Conservation (phyloP, 1,284 basidiomycete genomes). For the Apiotrichum veenhuisii region DNA sequence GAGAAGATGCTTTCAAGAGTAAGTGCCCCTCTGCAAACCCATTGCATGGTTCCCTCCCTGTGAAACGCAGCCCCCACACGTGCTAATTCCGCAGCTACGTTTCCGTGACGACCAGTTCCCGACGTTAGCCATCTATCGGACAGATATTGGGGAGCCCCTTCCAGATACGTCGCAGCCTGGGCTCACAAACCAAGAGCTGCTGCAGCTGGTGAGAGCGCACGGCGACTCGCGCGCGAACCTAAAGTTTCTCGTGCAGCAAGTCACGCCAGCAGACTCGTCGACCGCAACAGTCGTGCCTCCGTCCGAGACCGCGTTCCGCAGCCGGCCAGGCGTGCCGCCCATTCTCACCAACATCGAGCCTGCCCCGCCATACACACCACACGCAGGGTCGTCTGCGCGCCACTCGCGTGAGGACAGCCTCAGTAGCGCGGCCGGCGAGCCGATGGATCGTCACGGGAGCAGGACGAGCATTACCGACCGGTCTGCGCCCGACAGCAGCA, state of each 20-base stretch:
- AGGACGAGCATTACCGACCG: conserved; percentile 6
- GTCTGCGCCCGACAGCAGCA: neutral
- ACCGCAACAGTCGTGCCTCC: conserved; percentile 42
- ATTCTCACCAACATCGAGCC: conserved; percentile 29
- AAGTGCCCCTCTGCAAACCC: conserved; percentile 32
- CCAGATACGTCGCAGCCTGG: conserved; percentile 68
- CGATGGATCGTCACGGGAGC: conserved; percentile 21
- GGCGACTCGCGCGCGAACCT: conserved; percentile 72
- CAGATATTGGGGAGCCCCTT: conserved; percentile 67
- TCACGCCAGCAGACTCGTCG: conserved; percentile 30
- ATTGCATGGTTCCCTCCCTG: neutral
- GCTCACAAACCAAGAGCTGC: conserved; percentile 63
- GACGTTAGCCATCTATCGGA: conserved; percentile 74
- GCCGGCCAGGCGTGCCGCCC: conserved; percentile 25
- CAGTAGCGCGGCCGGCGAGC: conserved; percentile 39
- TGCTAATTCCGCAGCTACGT: conserved; percentile 57
- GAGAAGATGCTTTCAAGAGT: conserved; percentile 83
- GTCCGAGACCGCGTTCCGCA: neutral
- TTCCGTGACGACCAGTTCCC: conserved; percentile 77
- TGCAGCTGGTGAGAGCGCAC: conserved; percentile 64
- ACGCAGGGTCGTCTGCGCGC: conserved; percentile 18
- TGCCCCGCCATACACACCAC: conserved; percentile 8
- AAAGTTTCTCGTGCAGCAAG: conserved; percentile 66
- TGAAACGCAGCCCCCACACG: no score
- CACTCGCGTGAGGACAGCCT: conserved; percentile 43